Percentiles rank a stretch among this genome's conserved stretches.
Evolutionary conservation across 768 basidiomycete species (phyloP).

Genomic region (Mycena kentingensis): DNA sequence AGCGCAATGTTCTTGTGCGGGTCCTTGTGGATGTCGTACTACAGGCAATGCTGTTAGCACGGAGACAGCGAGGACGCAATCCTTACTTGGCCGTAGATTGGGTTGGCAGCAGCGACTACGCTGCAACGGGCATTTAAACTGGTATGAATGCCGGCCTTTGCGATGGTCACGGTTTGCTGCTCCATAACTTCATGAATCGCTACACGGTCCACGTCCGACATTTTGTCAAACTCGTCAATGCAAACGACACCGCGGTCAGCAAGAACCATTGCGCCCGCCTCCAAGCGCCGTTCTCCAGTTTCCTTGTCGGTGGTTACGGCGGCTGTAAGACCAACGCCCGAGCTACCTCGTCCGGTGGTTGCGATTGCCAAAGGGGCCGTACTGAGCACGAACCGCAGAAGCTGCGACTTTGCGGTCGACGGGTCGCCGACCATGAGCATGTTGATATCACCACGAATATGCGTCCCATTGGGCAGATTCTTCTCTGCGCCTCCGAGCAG

Average conservation of each 20-base stretch:
- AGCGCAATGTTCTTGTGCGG: slow-evolving; percentile 98
- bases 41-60: slow-evolving; percentile 17
- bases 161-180: slow-evolving; percentile 98
- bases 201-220: slow-evolving; percentile 98
- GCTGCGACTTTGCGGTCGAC: slow-evolving; percentile 96
- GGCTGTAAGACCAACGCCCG: slow-evolving; percentile 98
- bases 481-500: slow-evolving; percentile 97
- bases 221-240: slow-evolving; percentile 99
- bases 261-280: slow-evolving; percentile 99
- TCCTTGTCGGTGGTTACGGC: slow-evolving; percentile 98
- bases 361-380: slow-evolving; percentile 98
- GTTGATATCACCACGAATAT: slow-evolving; percentile 99
- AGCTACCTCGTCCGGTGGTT: slow-evolving; percentile 95
- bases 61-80: background rate
- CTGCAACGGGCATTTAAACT: slow-evolving; percentile 97
- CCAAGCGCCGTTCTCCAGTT: slow-evolving; percentile 93
- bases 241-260: slow-evolving; percentile 99
- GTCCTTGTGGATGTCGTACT: slow-evolving; percentile 99
- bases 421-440: slow-evolving; percentile 99
- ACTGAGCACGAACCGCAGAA: slow-evolving; percentile 92
- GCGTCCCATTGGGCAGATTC: slow-evolving; percentile 95
- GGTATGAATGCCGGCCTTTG: slow-evolving; percentile 98
- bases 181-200: slow-evolving; percentile 99
- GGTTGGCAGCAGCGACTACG: slow-evolving; percentile 97
- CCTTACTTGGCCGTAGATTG: slow-evolving; percentile 91